Base-by-base conservation (phyloP, 176 grass and related monocot genomes). In the Elaeis guineensis region DNA sequence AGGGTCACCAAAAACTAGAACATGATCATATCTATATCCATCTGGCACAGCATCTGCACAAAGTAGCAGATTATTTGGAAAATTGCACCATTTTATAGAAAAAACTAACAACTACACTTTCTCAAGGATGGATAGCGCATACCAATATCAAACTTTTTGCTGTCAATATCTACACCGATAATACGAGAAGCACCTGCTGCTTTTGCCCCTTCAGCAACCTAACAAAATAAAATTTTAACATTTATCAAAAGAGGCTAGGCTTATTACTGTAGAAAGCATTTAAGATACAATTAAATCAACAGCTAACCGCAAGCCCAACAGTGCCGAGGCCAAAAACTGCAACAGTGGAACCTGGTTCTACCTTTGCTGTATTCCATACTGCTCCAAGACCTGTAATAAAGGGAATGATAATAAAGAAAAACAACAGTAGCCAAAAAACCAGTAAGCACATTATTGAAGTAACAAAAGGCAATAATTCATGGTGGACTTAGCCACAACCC, bases 281-380 rank as follows among this genome's bases (percentile, higher is more conserved):
- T 19, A 23, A 3, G 19, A 5, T 22, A 22, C 29, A 5, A 7
- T 64, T 49, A 68, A 17, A 54, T 20, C 7, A 54, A 30, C 44
- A 71, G 83, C 93, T 85, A 82, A 98, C 93, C 56, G 93, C 93
- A 73, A 98, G 87, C 22, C 93, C 93, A 75, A 98, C 76, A 65
- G 87, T 98, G 51, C 93, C 93, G 64, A 98, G 93, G 19, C 93
- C 93, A 83, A 98, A 98, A 83, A 98, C 6, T 67, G 93, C 93
- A 77, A 98, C 93, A 58, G 75, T 44, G 3, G 93, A 85, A 26
- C 87, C 93, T 48, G 76, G 55, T 63, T 97, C 93, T 65, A 97
- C 93, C 77, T 97, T 97, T 64, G 93, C 93, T 22, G 93, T 85
- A 78, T 97, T 98, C 93, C 93, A 98, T 26, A 86, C 93, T 57